Conservation (phyloP, 176 grass and related monocot genomes). For the Microstegium vimineum region DNA sequence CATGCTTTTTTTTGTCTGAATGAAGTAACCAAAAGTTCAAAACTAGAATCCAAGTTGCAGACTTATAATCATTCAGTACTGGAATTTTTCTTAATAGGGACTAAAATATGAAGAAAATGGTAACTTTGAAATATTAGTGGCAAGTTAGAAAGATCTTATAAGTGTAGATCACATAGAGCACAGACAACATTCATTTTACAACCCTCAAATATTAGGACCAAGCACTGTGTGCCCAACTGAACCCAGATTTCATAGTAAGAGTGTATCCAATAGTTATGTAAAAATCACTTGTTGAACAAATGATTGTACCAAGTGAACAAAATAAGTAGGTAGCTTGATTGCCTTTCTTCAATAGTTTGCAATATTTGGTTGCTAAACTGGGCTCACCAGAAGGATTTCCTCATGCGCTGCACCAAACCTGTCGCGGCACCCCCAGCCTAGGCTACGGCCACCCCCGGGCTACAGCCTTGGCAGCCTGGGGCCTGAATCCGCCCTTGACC, state of each 20-base stretch:
- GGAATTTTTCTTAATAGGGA: not conserved
- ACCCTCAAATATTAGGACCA: not conserved
- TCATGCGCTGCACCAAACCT: too few relatives aligned
- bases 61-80: not conserved
- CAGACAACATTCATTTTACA: not conserved
- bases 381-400: too few relatives aligned
- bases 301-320: too few relatives aligned
- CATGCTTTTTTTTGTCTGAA: not conserved
- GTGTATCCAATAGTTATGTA: not conserved
- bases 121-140: not conserved
- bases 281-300: not conserved
- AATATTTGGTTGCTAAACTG: too few relatives aligned
- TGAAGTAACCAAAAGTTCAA: not conserved
- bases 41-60: not conserved
- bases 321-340: too few relatives aligned
- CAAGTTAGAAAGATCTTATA: not conserved
- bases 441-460: too few relatives aligned
- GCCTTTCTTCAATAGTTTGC: too few relatives aligned
- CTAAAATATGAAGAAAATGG: not conserved
- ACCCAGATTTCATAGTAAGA: not conserved
- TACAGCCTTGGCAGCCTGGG: too few relatives aligned
- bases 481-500: too few relatives aligned
- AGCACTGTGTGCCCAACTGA: not conserved
- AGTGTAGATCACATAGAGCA: not conserved
- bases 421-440: too few relatives aligned